Base-by-base conservation (phyloP, 2,329 filamentous ascomycete genomes). In the Venturia asperata region DNA sequence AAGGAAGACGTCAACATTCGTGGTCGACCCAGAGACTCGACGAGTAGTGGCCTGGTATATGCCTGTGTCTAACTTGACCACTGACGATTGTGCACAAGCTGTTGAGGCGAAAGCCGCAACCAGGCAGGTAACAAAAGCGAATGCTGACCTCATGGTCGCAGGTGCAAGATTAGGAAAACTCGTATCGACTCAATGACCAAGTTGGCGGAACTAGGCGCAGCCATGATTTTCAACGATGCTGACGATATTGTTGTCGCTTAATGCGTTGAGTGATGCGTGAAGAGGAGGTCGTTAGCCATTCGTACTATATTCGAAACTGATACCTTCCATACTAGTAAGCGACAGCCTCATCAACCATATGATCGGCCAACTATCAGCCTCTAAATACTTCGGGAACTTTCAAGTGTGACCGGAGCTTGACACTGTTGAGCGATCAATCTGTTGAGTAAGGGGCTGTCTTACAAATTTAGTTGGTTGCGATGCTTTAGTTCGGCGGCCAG, bases 1-100 rank as follows among this genome's bases (percentile, higher is more conserved):
- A 5, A 66, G 34, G 24, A 49, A 66, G 24, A 66, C 17, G 21
- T 55, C 30, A 27, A 66, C 62, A 1, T 41, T 62, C 3, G 5
- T 13, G 2, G 17, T 15, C 11, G n/a, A 42, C 1, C 43, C 39
- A 13, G 37, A 1, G n/a, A 52, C 21, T 37, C 30, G 30, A 21
- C 13, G 65, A 15, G 62, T 45, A 2, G 21, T 41, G 21, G 43
- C 62, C n/a, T 52, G 41, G 21, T 45, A 45, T 15, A 17, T 2
- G 6, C 61, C 61, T 17, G 61, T 37, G 10, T 63, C 61, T 3
- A 63, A 21, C 17, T 19, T 45, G 37, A 63, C 62, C 5, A 55
- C 27, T 55, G 49, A 3, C 6, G 45, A 21, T 47, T 47, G 19
- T 21, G n/a, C n/a, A 21, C 24, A 19, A 21, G n/a, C 45, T 21